These are phyloP conservation scores for Cerrena zonata DNA, from an alignment of 1,284 basidiomycete species.

Conservation along the genomic window DNA sequence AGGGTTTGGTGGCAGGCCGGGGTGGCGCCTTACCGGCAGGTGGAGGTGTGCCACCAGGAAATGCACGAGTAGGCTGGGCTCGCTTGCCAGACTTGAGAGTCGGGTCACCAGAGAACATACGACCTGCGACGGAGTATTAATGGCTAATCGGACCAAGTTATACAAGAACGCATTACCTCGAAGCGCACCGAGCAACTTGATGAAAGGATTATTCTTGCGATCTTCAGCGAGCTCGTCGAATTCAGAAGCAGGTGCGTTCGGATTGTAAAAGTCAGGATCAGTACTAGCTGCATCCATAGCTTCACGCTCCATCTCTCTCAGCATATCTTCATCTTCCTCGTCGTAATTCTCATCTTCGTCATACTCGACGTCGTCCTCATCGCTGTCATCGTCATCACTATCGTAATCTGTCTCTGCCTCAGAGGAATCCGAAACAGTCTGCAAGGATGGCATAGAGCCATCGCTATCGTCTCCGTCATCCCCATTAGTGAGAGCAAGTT, in stretches of 20 bases:
- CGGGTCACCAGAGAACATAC: conserved; percentile 61
- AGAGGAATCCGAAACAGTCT: conserved; percentile 55
- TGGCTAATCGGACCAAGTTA: background rate
- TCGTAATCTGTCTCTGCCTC: conserved; percentile 28
- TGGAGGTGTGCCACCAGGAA: background rate
- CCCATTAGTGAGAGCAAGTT: conserved; percentile 34
- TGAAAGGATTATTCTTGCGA: conserved; percentile 63
- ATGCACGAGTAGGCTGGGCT: conserved; percentile 15
- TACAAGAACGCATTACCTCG: conserved; percentile 51
- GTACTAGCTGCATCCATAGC: conserved; percentile 65
- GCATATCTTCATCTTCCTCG: conserved; percentile 60
- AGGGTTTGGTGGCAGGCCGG: conserved; percentile 9
- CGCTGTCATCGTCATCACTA: conserved; percentile 33
- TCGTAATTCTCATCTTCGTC: conserved; percentile 49
- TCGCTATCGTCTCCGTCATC: conserved; percentile 34
- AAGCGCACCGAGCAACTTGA: conserved; percentile 64
- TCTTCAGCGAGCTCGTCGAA: conserved; percentile 43
- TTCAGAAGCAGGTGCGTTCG: conserved; percentile 34
- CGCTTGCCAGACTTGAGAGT: conserved; percentile 43
- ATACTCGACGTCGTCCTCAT: conserved; percentile 32
- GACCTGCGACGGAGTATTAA: conserved; percentile 38
- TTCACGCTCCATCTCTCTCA: conserved; percentile 55
- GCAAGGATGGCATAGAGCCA: conserved; percentile 58
- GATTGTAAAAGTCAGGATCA: conserved; percentile 49
- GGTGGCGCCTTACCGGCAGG: conserved; percentile 2